Evolutionary conservation across 169 alveolate species (phyloP).

Genomic region (Cystoisospora suis): DNA sequence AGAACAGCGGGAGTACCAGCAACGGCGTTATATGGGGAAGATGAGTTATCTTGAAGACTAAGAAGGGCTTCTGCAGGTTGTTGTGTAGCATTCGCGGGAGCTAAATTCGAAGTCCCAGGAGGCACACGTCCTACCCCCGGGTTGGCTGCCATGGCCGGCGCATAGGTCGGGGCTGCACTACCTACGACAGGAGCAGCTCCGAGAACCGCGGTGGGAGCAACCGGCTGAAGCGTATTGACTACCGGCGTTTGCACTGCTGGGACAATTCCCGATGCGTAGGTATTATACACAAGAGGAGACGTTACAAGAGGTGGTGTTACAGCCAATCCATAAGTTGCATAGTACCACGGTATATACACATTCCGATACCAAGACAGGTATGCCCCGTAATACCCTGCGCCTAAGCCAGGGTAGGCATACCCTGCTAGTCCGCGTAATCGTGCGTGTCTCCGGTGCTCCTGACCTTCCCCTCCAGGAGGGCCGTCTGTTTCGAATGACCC

Average conservation of each 20-base stretch:
- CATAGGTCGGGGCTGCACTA: background rate
- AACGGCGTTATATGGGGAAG: background rate
- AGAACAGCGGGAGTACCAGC: background rate
- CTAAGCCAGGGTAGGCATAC: background rate
- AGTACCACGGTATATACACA: constrained; percentile 18
- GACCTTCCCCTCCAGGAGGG: too few relatives aligned
- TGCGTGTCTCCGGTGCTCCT: too few relatives aligned
- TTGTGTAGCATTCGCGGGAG: background rate
- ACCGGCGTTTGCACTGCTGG: background rate
- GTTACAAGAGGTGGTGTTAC: background rate
- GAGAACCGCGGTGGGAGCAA: background rate
- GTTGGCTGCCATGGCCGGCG: background rate
- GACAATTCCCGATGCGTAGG: background rate
- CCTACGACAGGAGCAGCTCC: background rate
- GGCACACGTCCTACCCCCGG: background rate
- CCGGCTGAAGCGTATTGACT: background rate
- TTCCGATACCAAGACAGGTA: constrained; percentile 1
- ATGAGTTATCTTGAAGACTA: background rate
- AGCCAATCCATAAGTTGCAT: background rate
- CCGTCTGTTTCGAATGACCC: too few relatives aligned
- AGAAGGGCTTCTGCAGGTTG: too few relatives aligned
- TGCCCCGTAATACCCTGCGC: background rate
- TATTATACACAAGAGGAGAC: background rate
- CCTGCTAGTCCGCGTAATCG: background rate
- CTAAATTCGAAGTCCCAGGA: background rate